These are phyloP conservation scores for Emergomyces pasteurianus DNA, from an alignment of 2,329 filamentous ascomycete genomes.

Conservation along the genomic window DNA sequence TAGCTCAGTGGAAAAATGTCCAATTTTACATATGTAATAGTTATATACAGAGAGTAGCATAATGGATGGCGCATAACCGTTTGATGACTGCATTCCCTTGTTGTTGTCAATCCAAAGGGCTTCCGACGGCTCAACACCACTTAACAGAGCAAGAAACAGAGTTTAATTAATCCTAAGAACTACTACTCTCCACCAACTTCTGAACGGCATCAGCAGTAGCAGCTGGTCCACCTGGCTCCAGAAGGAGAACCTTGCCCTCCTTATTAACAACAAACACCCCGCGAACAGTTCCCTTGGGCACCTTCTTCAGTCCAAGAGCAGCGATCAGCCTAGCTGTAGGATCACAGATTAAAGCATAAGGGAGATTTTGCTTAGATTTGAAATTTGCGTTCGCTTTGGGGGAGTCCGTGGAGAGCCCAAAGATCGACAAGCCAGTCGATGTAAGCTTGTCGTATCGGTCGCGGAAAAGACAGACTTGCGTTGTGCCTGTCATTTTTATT, in stretches of 20 bases:
- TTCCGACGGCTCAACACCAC: too few relatives aligned
- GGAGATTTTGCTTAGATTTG: constrained; percentile 79
- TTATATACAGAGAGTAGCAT: too few relatives aligned
- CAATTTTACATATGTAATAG: too few relatives aligned
- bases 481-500: constrained; percentile 55
- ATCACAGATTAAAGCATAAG: constrained; percentile 82
- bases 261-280: constrained; percentile 85
- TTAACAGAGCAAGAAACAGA: neutral
- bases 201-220: constrained; percentile 67
- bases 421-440: constrained; percentile 70
- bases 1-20: too few relatives aligned
- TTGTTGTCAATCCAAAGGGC: too few relatives aligned
- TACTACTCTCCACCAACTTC: constrained; percentile 47
- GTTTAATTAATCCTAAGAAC: constrained; percentile 10
- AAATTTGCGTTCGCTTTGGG: constrained; percentile 89
- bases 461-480: constrained; percentile 84
- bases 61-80: too few relatives aligned
- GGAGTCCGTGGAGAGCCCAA: constrained; percentile 76
- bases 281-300: constrained; percentile 64
- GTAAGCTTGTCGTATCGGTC: constrained; percentile 69
- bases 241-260: constrained; percentile 63
- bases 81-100: too few relatives aligned
- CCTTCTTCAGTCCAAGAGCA: constrained; percentile 84
- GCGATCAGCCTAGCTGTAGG: constrained; percentile 59
- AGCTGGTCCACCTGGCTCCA: constrained; percentile 63